These are phyloP conservation scores for Hymenoscyphus linearis DNA, from an alignment of 2,329 filamentous ascomycete genomes.

Conservation along the genomic window DNA sequence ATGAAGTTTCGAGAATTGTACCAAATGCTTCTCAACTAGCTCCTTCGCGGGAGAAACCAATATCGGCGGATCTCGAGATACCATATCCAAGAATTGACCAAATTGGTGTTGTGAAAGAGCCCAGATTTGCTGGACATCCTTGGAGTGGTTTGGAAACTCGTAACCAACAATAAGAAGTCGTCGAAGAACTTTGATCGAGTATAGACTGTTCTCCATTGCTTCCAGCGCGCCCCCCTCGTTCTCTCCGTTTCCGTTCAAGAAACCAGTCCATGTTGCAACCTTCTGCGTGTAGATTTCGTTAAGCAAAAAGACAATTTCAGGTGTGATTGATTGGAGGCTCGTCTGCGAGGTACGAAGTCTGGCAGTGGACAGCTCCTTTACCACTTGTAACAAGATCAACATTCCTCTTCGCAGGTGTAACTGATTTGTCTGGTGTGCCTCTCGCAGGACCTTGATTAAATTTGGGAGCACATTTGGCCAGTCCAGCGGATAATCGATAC, in stretches of 20 bases:
- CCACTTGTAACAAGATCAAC: slow-evolving; percentile 73
- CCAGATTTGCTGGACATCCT: slow-evolving; percentile 77
- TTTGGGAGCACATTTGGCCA: slow-evolving; percentile 64
- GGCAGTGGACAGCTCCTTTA: slow-evolving; percentile 85
- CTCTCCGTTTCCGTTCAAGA: slow-evolving; percentile 51
- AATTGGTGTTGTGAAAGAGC: slow-evolving; percentile 70
- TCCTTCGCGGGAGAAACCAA: slow-evolving; percentile 49
- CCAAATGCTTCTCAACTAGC: slow-evolving; percentile 74
- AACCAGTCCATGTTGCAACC: slow-evolving; percentile 62
- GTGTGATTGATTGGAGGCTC: slow-evolving; percentile 70
- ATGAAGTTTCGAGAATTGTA: slow-evolving; percentile 90
- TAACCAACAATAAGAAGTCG: slow-evolving; percentile 77
- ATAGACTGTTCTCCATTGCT: slow-evolving; percentile 70
- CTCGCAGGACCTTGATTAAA: slow-evolving; percentile 61
- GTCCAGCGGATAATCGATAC: slow-evolving; percentile 82
- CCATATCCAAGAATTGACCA: slow-evolving; percentile 64
- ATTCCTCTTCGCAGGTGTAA: slow-evolving; percentile 67
- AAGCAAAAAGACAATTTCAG: slow-evolving; percentile 78
- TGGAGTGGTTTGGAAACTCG: slow-evolving; percentile 74
- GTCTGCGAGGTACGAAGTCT: slow-evolving; percentile 69
- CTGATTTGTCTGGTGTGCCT: slow-evolving; percentile 51
- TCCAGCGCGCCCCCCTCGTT: slow-evolving; percentile 54
- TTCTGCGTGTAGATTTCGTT: slow-evolving; percentile 73
- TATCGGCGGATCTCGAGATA: slow-evolving; percentile 50
- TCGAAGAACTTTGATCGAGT: slow-evolving; percentile 73